Evolutionary conservation across 2,329 filamentous ascomycete species (phyloP), one percentile per base, ranked within the genome.

Genomic region (Fusarium heterosporum): DNA sequence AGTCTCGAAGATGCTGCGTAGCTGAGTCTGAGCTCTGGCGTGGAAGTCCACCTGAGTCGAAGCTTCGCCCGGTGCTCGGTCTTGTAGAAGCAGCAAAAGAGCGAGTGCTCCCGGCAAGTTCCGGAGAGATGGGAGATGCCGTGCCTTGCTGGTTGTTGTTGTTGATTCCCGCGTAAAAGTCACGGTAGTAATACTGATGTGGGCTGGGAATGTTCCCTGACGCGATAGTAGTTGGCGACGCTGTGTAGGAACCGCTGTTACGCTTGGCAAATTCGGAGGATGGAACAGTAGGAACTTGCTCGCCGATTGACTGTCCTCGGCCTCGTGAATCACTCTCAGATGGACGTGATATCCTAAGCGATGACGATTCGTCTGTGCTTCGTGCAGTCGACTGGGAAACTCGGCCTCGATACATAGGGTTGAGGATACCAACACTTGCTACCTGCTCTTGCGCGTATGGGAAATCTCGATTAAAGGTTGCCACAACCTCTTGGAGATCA

Each of bases 401-500:
- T 76, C 75, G 86, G 77, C 75, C 89, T 82, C 71, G 88, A 76
- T 78, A 91, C 75, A 76, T 88, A 17, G 92, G 91, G 74, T 96
- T 97, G 77, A 94, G 86, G 55, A 97, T 91, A 17, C 88, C 88
- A 43, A 97, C 85, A 46, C 85, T 86, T 67, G 87, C 84, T 19
- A 94, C 83, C 66, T 90, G 86, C 28, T 90, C 89, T 69, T 96
- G 90, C 50, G 91, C 87, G 71, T 90, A 90, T 25, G 87, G 88
- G 76, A 91, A 96, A 73, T 97, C 94, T 16, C 87, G 87, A 50
- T 89, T 85, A 83, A 97, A 98, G 12, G 90, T 87, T 38, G 87
- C 86, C 60, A 94, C 83, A 53, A 98, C 92, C 43, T 95, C 89
- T 40, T 87, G 80, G 17, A 93, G 77, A 50, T 92, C 89, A 14